Evolutionary conservation across 495 filamentous ascomycete genomes (phyloP).

Genomic region (Penicillium bovifimosum): DNA sequence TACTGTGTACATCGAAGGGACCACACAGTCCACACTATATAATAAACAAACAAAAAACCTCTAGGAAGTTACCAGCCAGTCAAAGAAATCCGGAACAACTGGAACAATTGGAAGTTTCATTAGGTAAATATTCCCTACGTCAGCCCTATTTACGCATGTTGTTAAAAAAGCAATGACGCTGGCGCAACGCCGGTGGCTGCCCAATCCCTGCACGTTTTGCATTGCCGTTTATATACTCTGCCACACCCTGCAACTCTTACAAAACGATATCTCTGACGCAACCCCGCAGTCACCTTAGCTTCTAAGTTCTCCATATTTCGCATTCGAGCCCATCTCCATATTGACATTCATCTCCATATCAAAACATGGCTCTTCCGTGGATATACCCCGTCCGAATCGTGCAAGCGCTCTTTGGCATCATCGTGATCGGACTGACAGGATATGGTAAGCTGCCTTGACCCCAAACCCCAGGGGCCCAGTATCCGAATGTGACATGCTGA

Average conservation of each 20-base stretch:
- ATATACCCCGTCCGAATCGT: conserved; percentile 58
- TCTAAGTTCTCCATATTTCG: not conserved
- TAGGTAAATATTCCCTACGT: not conserved
- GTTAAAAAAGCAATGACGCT: conserved; percentile 19
- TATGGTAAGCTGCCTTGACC: conserved; percentile 52
- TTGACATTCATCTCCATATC: conserved; percentile 2
- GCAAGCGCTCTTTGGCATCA: conserved; percentile 61
- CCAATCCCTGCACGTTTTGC: conserved; percentile 1
- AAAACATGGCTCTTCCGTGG: conserved; percentile 34
- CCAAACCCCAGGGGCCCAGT: not conserved
- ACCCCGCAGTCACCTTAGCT: not conserved
- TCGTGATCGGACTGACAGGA: conserved; percentile 64
- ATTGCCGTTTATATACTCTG: not conserved
- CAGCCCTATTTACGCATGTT: conserved; percentile 15
- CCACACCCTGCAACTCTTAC: not conserved
- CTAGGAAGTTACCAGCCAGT: not conserved
- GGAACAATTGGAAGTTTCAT: not conserved
- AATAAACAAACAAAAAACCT: not conserved
- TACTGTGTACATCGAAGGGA: not conserved
- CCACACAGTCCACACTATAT: too few relatives aligned
- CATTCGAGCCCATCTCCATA: not conserved
- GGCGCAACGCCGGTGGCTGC: conserved; percentile 22
- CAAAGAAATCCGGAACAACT: not conserved
- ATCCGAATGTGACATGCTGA: conserved; percentile 9
- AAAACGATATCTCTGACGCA: not conserved